A percentile compares a stretch with the other conserved stretches of the same genome.
Conservation (phyloP, 1,284 basidiomycete species). For the Cryptococcus sp. region DNA sequence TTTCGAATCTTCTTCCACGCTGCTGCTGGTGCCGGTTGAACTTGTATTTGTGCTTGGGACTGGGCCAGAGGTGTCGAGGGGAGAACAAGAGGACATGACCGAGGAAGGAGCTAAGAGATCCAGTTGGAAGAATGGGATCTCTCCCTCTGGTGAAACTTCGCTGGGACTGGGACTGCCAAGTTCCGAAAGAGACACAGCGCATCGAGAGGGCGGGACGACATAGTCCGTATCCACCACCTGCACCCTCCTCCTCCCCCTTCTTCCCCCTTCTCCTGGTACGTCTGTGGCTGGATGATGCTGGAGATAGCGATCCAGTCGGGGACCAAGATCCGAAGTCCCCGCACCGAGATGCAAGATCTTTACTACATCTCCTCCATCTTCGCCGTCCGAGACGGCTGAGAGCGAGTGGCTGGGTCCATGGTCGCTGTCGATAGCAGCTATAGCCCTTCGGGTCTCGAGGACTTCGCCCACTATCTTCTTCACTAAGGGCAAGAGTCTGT, state of each 20-base stretch:
- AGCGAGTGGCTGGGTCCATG: no score
- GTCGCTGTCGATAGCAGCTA: no score
- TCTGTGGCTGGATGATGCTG: not conserved
- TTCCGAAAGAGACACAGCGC: not conserved
- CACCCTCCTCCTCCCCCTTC: not conserved
- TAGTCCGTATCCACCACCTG: constrained; percentile 43
- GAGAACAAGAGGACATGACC: not conserved
- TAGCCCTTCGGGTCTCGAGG: no score
- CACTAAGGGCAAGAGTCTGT: constrained; percentile 30
- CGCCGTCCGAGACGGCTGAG: no score
- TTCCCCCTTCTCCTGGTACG: not conserved
- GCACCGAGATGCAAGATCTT: not conserved
- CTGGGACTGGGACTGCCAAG: no score
- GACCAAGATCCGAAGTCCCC: not conserved
- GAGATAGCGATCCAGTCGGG: not conserved
- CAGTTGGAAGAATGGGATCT: not conserved
- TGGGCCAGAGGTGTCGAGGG: not conserved
- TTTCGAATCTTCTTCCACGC: not conserved
- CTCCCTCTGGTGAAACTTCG: no score
- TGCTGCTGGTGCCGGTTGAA: constrained; percentile 1
- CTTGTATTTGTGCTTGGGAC: not conserved
- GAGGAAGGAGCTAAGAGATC: constrained; percentile 2
- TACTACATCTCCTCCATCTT: not conserved
- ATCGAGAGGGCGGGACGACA: constrained; percentile 14
- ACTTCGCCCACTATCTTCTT: constrained; percentile 7